Base-by-base conservation (phyloP, 345 rosid species). In the Litchi chinensis region DNA sequence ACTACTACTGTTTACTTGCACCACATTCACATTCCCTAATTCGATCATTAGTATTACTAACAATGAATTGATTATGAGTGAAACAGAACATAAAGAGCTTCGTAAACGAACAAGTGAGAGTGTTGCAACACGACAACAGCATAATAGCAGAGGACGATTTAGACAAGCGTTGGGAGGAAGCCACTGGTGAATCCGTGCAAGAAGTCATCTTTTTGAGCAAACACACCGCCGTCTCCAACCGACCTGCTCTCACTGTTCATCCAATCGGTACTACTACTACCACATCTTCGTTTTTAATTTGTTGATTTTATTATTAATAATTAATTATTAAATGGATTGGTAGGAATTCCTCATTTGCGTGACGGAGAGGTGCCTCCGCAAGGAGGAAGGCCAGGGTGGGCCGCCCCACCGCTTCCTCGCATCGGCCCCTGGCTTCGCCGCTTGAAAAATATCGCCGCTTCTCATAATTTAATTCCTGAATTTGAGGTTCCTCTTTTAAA, bases 341-440 rank as follows among this genome's bases (percentile, higher is more conserved):
- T 22, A 91, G 94, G 98, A 75, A 95, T 91, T 26, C 99, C 96
- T 80, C 99, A 95, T 76, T 60, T 95, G 71, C 85, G 87, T n/a
- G 91, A 90, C 71, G 97, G 92, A 8, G 98, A 93, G 18, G 86
- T 85, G 41, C 90, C 90, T n/a, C 94, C 93, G 2, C 98, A 93
- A 10, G 99, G 97, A 50, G 99, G 99, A 65, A 89, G 79, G 82
- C 95, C 95, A 0, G 98, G 97, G 18, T 95, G 99, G 99, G 99
- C 97, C 5, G 94, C 96, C 7, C 95, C 90, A 5, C 92, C 98
- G 0, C 82, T 82, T 83, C 98, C 99, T 22, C 90, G 94, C 80
- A 89, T 95, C 6, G 98, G 98, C 10, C 96, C 98, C 1, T 95
- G 98, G 99, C 82, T 95, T 50, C 88, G 98, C 77, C 89, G 85